Evolutionary conservation across 192 early-diverging fungal genomes (phyloP).

Genomic region (Geosiphon pyriformis): DNA sequence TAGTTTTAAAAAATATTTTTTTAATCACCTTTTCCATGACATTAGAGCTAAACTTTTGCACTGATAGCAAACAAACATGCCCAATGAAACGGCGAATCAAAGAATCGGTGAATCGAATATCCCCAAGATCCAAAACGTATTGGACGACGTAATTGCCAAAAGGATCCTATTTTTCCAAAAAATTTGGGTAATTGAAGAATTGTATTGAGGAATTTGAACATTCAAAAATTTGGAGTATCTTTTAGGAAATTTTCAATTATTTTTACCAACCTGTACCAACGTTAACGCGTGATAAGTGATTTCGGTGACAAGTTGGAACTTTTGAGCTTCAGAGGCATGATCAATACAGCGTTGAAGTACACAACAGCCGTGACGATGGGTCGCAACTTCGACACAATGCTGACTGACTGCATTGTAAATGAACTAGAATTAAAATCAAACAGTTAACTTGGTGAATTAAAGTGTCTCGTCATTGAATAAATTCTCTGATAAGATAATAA

Average conservation of each 20-base stretch:
- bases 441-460: too few species aligned
- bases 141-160: conserved; percentile 94
- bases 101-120: conserved; percentile 60
- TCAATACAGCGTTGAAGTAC: conserved; percentile 90
- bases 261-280: conserved; percentile 54
- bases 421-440: conserved; percentile 52
- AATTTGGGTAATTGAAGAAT: neutral
- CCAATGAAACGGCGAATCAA: conserved; percentile 71
- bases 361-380: conserved; percentile 87
- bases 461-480: neutral
- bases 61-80: conserved; percentile 68
- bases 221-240: neutral
- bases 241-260: neutral
- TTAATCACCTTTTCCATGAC: conserved; percentile 80
- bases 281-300: conserved; percentile 67
- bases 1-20: neutral
- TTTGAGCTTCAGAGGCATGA: conserved; percentile 65
- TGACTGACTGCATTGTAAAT: conserved; percentile 77
- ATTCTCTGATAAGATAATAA: neutral
- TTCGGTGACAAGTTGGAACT: conserved; percentile 69
- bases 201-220: neutral
- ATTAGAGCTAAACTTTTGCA: conserved; percentile 90
- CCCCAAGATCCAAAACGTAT: conserved; percentile 78
- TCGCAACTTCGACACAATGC: conserved; percentile 79
- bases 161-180: conserved; percentile 59